phyloP scores from a whole-genome alignment of 805 yeast genomes.

The Clavispora fructus region DNA sequence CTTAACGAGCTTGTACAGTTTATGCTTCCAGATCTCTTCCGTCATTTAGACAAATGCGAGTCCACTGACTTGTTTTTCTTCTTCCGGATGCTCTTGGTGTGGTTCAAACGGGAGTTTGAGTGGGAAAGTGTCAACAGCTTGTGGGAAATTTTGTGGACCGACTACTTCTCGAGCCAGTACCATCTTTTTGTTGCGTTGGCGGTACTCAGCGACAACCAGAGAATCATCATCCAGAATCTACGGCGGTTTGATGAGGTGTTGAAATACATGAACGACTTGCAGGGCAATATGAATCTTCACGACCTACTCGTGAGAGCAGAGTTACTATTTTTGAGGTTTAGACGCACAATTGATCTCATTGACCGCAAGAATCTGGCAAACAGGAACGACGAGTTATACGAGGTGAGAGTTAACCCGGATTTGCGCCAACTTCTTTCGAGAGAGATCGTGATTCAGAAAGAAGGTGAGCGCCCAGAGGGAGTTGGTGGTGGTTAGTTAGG shows the following conservation, averaged over 20 bases:
- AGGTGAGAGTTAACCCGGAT: conserved; percentile 40
- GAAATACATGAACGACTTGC: conserved; percentile 86
- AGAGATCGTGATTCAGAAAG: conserved; percentile 61
- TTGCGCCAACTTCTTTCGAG: conserved; percentile 57
- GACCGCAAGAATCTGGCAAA: conserved; percentile 45
- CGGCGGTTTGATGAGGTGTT: conserved; percentile 84
- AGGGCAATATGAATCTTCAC: conserved; percentile 67
- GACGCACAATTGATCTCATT: conserved; percentile 71
- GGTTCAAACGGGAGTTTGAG: conserved; percentile 89
- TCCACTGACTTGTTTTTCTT: conserved; percentile 88
- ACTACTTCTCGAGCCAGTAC: conserved; percentile 78
- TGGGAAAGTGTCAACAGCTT: conserved; percentile 70
- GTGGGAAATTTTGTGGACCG: conserved; percentile 95
- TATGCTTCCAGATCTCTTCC: conserved; percentile 79
- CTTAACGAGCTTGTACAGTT: conserved; percentile 82
- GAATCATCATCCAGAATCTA: conserved; percentile 68
- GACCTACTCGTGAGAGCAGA: conserved; percentile 83
- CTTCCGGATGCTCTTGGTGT: conserved; percentile 89
- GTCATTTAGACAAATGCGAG: conserved; percentile 82
- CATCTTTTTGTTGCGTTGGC: conserved; percentile 85
- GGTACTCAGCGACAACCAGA: conserved; percentile 80
- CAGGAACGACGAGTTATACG: conserved; percentile 16
- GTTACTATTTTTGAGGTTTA: conserved; percentile 71
- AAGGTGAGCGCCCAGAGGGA: conserved; percentile 42
- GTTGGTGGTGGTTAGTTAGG: conserved; percentile 37